Evolutionary conservation across 2,329 filamentous ascomycete species (phyloP), one percentile per base, ranked within the genome.

Genomic region (Fusarium sp.): DNA sequence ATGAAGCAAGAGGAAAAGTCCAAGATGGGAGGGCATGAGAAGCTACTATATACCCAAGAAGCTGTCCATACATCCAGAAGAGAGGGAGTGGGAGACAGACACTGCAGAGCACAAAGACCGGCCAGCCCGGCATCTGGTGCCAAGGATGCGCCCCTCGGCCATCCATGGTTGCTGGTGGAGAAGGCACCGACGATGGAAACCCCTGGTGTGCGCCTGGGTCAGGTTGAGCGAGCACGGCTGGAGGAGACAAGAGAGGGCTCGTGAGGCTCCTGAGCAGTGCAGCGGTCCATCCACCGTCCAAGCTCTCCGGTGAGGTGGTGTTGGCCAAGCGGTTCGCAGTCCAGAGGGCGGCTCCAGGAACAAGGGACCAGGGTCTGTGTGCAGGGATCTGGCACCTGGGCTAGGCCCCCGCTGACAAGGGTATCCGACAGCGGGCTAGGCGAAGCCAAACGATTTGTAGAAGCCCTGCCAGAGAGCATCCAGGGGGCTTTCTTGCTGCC

Each of bases 31-130:
- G 74, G 74, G 69, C 60, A 68, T 64, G 50, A 31, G 65, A 69
- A 62, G 67, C 62, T 70, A 61, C 74, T 77, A 77, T 77, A 77
- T 77, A 77, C 73, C 65, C 63, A 68, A 54, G 51, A 62, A 50
- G 14, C 51, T 54, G 65, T 61, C 55, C 59, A 49, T 60, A 57
- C 40, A 63, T 64, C 16, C 46, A 42, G 14, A 55, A 34, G 55
- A 42, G 25, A 40, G 36, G 33, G 44, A 62, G 57, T 34, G 62
- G 58, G 27, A 65, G 58, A 23, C 53, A 36, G 53, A 36, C 50
- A 51, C 58, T 54, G 54, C 23, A 58, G 51, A 66, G 63, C 25
- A 61, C 65, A 69, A 70, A 73, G 71, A 16, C 63, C 59, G 59
- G 63, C 58, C 64, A 72, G 38, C 25, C 65, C 62, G 64, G 70